Evolutionary conservation across 1,284 basidiomycete species (phyloP), one percentile per base, ranked within the genome.

Genomic region (Exobasidium cylindrosporum): DNA sequence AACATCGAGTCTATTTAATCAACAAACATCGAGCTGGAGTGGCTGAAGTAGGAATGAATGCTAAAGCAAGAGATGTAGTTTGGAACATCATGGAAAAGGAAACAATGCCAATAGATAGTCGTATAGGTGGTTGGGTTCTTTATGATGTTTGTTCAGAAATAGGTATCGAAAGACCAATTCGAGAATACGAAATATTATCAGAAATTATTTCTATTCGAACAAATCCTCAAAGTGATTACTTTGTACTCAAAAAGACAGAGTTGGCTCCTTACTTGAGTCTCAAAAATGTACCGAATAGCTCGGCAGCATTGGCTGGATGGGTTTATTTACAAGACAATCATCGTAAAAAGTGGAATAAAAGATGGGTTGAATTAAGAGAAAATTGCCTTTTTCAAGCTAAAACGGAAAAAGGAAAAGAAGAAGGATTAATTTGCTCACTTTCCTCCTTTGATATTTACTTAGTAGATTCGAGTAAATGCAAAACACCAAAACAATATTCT

Each of bases 281-380:
- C 4, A 69, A 67, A 11, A 58, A 72, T 14, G 58, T 77, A 3
- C 78, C 76, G 1, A 21, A 57, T 1, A 66, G 54, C 29, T 77
- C 76, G 10, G 67, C 77, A 0, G 61, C 65, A 14, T 60, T 79
- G 14, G 74, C 73, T 2, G 78, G 78, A 21, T 77, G 64, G 49
- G 75, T 77, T 11, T 73, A 73, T 7, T 60, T 78, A 28, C 76
- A 73, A 57, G 68, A 69, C 17, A 55, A 21, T 55, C 21, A 4
- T 6, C 66, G 72, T 26, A 67, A 68, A 50, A 76, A 74, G 60
- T 78, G 77, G 74, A 68, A 57, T 56, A 73, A 72, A 56, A 65
- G 74, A 4, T 79, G 78, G 78, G 64, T 79, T 35, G 78, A 79
- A 64, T 62, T 79, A 54, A 70, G 77, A 4, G 78, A 79, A 29